phyloP scores from a whole-genome alignment of 495 filamentous ascomycete genomes.

The Trichocladium uniseriatum region DNA sequence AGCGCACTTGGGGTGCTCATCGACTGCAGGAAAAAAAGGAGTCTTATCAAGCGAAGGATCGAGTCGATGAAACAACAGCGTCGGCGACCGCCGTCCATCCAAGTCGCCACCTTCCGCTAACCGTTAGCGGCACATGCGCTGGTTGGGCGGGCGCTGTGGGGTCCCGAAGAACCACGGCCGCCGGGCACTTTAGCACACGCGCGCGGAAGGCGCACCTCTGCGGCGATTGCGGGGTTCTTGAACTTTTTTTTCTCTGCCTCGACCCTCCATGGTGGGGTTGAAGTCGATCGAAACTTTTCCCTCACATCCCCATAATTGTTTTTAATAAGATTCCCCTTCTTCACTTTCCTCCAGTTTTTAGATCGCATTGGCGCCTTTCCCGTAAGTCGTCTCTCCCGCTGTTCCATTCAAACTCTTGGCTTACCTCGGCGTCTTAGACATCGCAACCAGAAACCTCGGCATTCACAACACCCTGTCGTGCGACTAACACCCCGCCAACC shows the following conservation, averaged over 20 bases:
- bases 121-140: conserved; percentile 3
- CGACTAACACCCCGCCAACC: conserved; percentile 11
- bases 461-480: not conserved
- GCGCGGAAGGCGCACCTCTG: not conserved
- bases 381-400: not conserved
- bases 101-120: conserved; percentile 1
- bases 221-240: conserved; percentile 8
- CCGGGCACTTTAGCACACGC: not conserved
- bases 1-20: too few relatives aligned
- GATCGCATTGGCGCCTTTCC: too few relatives aligned
- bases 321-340: not conserved
- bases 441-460: not conserved
- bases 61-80: conserved; percentile 30
- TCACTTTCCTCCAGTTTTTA: not conserved
- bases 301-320: not conserved
- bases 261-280: conserved; percentile 5
- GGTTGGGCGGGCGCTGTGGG: not conserved
- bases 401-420: not conserved
- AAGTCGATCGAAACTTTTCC: conserved; percentile 6
- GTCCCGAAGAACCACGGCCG: not conserved
- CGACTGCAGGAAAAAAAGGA: too few relatives aligned
- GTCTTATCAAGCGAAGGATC: too few relatives aligned
- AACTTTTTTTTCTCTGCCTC: not conserved
- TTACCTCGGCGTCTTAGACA: too few relatives aligned
- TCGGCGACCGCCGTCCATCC: conserved; percentile 1